These are phyloP conservation scores for Halteria grandinella DNA, from an alignment of 73 alveolate species.

Conservation along the genomic window DNA sequence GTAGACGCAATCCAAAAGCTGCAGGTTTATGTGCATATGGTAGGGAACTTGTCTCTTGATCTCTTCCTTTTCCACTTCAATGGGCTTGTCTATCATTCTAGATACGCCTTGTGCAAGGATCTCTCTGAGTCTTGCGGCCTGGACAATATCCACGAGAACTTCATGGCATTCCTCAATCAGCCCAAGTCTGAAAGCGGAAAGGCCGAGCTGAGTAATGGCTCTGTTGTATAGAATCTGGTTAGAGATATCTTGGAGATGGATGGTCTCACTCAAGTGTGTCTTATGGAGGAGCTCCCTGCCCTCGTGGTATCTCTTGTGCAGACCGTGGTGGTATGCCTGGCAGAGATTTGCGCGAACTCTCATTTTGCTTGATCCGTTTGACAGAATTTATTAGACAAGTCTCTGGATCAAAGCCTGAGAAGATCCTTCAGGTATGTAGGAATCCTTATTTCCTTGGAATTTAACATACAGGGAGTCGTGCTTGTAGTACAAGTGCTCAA, in stretches of 20 bases:
- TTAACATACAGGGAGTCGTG: slow-evolving; percentile 37
- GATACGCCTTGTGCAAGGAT: slow-evolving; percentile 68
- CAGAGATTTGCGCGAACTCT: slow-evolving; percentile 53
- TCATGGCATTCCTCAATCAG: slow-evolving; percentile 72
- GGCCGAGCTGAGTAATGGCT: slow-evolving; percentile 75
- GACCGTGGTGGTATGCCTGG: slow-evolving; percentile 67
- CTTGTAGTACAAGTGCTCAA: slow-evolving; percentile 58
- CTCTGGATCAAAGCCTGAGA: neutral
- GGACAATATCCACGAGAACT: slow-evolving; percentile 63
- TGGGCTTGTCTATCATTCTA: slow-evolving; percentile 44
- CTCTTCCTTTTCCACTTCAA: slow-evolving; percentile 63
- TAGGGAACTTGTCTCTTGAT: slow-evolving; percentile 72
- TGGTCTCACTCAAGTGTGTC: slow-evolving; percentile 57
- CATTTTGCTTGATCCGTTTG: slow-evolving; percentile 23
- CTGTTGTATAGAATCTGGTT: slow-evolving; percentile 80
- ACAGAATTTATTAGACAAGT: slow-evolving; percentile 7
- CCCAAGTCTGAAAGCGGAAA: slow-evolving; percentile 80
- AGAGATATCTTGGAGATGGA: slow-evolving; percentile 51
- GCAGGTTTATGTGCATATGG: slow-evolving; percentile 85
- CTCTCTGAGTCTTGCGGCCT: slow-evolving; percentile 66
- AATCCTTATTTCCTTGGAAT: neutral
- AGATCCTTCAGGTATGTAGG: neutral
- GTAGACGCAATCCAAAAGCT: slow-evolving; percentile 75
- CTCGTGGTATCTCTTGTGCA: slow-evolving; percentile 73
- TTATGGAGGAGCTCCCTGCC: slow-evolving; percentile 72